Evolutionary conservation across 106 monocot species (phyloP).

Genomic region (Narthecium ossifragum): DNA sequence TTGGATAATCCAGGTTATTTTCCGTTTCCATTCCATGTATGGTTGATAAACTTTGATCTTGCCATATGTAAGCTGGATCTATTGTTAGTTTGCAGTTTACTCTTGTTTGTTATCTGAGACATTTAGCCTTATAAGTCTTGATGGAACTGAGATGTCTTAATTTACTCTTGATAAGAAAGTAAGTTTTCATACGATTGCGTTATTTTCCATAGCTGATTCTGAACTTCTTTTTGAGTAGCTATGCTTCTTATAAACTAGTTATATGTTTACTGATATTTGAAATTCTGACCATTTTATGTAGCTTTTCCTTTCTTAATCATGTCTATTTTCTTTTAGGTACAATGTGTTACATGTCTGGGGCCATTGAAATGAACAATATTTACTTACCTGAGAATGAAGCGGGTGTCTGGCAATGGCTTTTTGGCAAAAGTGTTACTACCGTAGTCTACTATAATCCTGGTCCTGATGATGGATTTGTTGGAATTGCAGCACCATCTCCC

Average conservation of each 20-base stretch:
- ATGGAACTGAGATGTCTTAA: no score
- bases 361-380: slow-evolving; percentile 80
- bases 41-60: not conserved
- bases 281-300: not conserved
- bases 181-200: not conserved
- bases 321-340: slow-evolving; percentile 42
- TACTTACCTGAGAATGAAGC: slow-evolving; percentile 76
- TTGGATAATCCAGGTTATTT: no score
- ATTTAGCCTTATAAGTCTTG: no score
- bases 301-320: not conserved
- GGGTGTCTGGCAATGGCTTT: slow-evolving; percentile 87
- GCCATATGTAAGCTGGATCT: not conserved
- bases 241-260: not conserved
- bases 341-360: slow-evolving; percentile 85
- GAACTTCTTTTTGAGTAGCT: no score
- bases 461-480: slow-evolving; percentile 77
- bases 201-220: not conserved
- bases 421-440: slow-evolving; percentile 68
- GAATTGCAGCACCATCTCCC: slow-evolving; percentile 82
- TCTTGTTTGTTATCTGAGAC: no score
- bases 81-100: no score
- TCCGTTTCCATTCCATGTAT: not conserved
- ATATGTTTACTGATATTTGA: not conserved
- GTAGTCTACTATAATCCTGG: slow-evolving; percentile 65
- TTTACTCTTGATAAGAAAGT: not conserved